Conservation (phyloP, 1,284 basidiomycete species). For the Xerocomus tenax region DNA sequence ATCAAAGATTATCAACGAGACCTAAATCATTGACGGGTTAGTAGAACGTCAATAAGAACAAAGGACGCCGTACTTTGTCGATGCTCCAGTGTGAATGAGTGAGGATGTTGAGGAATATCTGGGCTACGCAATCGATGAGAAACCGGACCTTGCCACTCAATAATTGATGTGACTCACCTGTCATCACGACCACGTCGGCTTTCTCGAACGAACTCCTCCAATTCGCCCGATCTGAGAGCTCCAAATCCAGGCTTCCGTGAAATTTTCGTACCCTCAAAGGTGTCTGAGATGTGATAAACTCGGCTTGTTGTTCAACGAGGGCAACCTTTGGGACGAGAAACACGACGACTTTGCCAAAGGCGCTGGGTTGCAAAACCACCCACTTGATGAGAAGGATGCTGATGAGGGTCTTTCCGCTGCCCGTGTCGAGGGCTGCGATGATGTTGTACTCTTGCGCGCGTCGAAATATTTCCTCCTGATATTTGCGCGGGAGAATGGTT, state of each 20-base stretch:
- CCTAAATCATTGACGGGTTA: conserved; percentile 31
- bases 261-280: conserved; percentile 58
- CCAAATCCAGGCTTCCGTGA: conserved; percentile 60
- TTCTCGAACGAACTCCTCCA: conserved; percentile 59
- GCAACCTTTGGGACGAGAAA: conserved; percentile 76
- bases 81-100: conserved; percentile 73
- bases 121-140: conserved; percentile 41
- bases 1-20: conserved; percentile 73
- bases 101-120: conserved; percentile 70
- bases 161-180: conserved; percentile 39
- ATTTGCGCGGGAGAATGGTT: conserved; percentile 42
- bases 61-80: conserved; percentile 37
- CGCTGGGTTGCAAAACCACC: conserved; percentile 46
- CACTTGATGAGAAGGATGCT: conserved; percentile 71
- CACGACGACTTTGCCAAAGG: conserved; percentile 48
- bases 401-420: conserved; percentile 77
- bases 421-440: conserved; percentile 71
- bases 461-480: conserved; percentile 68
- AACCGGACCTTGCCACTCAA: neutral
- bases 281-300: conserved; percentile 59
- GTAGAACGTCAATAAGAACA: neutral
- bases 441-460: conserved; percentile 65
- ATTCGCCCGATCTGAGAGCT: conserved; percentile 54
- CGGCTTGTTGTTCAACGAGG: conserved; percentile 71
- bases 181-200: conserved; percentile 74